A percentile compares a stretch with the other conserved stretches of the same genome.
Evolutionary conservation across 192 early-diverging fungal species (phyloP).

Genomic region (Rhizoclosmatium globosum): DNA sequence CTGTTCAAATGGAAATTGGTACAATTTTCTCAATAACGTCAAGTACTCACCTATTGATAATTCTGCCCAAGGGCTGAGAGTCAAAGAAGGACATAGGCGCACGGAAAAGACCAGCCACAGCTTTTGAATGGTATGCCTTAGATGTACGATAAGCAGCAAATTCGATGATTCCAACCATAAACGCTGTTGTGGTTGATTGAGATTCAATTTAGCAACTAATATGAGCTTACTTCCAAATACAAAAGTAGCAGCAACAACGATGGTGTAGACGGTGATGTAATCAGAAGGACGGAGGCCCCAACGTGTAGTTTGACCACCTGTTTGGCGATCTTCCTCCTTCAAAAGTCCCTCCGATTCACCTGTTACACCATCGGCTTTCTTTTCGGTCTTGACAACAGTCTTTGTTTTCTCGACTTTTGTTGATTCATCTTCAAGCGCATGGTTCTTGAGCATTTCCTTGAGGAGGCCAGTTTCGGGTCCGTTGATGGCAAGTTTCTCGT

Average conservation of each 20-base stretch:
- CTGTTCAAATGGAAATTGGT: too few relatives aligned
- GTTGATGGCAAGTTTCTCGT: slow-evolving; percentile 50
- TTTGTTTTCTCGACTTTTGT: neutral
- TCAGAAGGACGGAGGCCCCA: too few relatives aligned
- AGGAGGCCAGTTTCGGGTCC: slow-evolving; percentile 48
- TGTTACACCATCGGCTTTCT: neutral
- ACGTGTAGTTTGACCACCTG: too few relatives aligned
- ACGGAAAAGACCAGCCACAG: slow-evolving; percentile 48
- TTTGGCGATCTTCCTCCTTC: slow-evolving; percentile 17
- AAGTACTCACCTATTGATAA: too few relatives aligned
- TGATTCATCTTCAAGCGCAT: neutral
- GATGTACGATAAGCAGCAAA: slow-evolving; percentile 27
- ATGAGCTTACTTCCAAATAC: too few relatives aligned
- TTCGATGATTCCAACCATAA: slow-evolving; percentile 35
- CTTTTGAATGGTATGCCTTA: slow-evolving; percentile 56
- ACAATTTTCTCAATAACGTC: too few relatives aligned
- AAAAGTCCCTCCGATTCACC: neutral
- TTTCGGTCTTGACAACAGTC: slow-evolving; percentile 1
- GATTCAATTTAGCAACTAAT: too few relatives aligned
- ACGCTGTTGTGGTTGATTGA: too few relatives aligned
- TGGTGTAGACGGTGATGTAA: too few relatives aligned
- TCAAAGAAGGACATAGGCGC: slow-evolving; percentile 70
- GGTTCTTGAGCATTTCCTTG: neutral
- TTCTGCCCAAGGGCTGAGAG: slow-evolving; percentile 65
- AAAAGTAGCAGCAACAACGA: too few relatives aligned